Evolutionary conservation across 176 grass and related monocot genomes (phyloP), one percentile per base, ranked within the genome.

Genomic region (Triticum monococcum): DNA sequence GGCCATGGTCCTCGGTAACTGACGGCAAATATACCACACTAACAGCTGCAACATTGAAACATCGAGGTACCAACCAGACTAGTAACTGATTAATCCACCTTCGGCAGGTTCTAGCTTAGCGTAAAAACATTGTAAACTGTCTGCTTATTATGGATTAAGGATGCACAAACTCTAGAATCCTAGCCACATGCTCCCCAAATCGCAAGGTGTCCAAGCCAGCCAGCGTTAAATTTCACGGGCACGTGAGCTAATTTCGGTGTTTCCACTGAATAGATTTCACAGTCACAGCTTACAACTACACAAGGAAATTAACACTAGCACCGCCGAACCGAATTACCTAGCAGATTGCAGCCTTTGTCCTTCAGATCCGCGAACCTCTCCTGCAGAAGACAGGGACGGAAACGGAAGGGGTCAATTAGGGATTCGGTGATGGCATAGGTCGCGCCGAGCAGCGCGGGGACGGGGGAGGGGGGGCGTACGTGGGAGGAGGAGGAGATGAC

Each of bases 401-500:
- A 88, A 35, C 1, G 37, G 72, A 26, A 82, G 8, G 72, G 72
- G 72, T 7, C 24, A 48, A 48, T 86, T 81, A 87, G 72, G 79
- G 72, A 72, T 83, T 38, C 43, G 82, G 79, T 76, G 36, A 83
- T 16, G 48, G 61, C 60, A 28, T 20, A 25, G 69, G 56, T 13
- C 41, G 52, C 43, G 33, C 79, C 12, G 68, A 0, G 69, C 5
- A 14, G 62, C 2, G 69, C 8, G 22, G 26, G 32, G 57, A 36
- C 3, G 9, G 24, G 50, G 33, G 26, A 4, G 12, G 13, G 9
- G 10, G 54, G 5, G 70, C 91, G 36, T 83, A 98, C 96, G 68
- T 95, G 96, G 68, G 92, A 79, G n/a, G 91, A 32, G 84, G 96
- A 98, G 43, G 93, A 90, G 72, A 98, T 96, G 88, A 96, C 92